Evolutionary conservation across 2,329 filamentous ascomycete genomes (phyloP).

Genomic region (Plectosphaerella cucumerina): DNA sequence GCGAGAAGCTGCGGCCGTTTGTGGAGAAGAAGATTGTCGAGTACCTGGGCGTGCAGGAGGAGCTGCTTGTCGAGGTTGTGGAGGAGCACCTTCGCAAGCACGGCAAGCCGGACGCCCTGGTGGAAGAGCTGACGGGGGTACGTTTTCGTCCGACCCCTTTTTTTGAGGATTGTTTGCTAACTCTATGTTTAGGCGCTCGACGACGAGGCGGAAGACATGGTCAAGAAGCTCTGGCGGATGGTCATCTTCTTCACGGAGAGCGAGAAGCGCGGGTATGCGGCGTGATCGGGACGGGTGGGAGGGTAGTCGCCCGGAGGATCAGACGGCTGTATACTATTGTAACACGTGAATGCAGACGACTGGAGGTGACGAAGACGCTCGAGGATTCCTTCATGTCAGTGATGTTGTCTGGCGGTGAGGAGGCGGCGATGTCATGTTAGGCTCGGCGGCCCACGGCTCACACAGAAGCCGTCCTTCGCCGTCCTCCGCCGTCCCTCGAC

Average conservation of each 20-base stretch:
- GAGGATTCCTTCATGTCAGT: not conserved
- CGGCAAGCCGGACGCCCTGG: conserved; percentile 71
- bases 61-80: conserved; percentile 89
- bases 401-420: not conserved
- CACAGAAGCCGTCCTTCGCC: too few species aligned
- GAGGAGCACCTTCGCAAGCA: conserved; percentile 79
- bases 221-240: conserved; percentile 98
- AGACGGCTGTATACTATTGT: not conserved
- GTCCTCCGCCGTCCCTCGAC: too few species aligned
- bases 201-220: conserved; percentile 88
- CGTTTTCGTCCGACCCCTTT: conserved; percentile 28
- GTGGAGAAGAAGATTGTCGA: conserved; percentile 98
- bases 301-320: too few species aligned
- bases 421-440: not conserved
- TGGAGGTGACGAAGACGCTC: not conserved
- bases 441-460: not conserved
- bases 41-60: conserved; percentile 92
- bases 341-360: not conserved
- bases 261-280: conserved; percentile 81
- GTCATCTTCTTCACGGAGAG: conserved; percentile 96
- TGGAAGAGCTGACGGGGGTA: conserved; percentile 80
- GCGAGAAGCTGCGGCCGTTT: conserved; percentile 86
- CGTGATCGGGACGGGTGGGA: conserved; percentile 37
- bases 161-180: conserved; percentile 16
- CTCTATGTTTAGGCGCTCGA: conserved; percentile 64